Conservation (phyloP, 208 protist species). For the Angomonas deanei region DNA sequence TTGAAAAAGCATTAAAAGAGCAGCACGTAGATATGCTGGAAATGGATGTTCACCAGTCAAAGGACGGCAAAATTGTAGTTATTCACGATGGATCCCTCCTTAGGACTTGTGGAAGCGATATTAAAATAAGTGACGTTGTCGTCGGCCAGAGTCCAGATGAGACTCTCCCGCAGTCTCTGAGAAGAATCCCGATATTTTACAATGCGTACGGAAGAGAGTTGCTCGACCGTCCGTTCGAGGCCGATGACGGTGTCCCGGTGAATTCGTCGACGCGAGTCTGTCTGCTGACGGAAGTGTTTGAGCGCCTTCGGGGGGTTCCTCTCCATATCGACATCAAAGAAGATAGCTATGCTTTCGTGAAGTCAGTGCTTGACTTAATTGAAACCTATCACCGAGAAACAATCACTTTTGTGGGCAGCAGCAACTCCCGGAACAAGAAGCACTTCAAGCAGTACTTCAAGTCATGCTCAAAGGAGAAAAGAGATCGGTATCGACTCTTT, state of each 20-base stretch:
- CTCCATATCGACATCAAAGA: slow-evolving; percentile 80
- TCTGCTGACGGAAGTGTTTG: slow-evolving; percentile 66
- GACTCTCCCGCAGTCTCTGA: slow-evolving; percentile 45
- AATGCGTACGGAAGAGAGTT: slow-evolving; percentile 26
- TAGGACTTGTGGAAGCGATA: slow-evolving; percentile 32
- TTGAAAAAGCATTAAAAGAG: slow-evolving; percentile 33
- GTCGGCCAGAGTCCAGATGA: slow-evolving; percentile 34
- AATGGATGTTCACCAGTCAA: slow-evolving; percentile 62
- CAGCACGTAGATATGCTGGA: slow-evolving; percentile 61
- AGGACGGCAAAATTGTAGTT: slow-evolving; percentile 67
- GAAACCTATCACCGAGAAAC: slow-evolving; percentile 36
- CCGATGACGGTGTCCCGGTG: slow-evolving; percentile 30
- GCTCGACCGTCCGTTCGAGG: slow-evolving; percentile 11
- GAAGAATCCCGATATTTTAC: slow-evolving; percentile 35
- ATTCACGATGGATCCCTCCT: slow-evolving; percentile 48
- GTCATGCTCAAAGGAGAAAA: slow-evolving; percentile 19
- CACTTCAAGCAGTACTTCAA: slow-evolving; percentile 52
- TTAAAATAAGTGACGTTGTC: slow-evolving; percentile 31
- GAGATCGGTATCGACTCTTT: slow-evolving; percentile 54
- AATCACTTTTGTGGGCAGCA: slow-evolving; percentile 67
- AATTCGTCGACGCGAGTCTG: slow-evolving; percentile 55
- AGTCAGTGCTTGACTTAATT: slow-evolving; percentile 55
- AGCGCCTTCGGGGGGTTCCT: slow-evolving; percentile 40
- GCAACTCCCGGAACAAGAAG: slow-evolving; percentile 35
- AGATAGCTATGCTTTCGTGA: slow-evolving; percentile 29